A percentile compares a stretch with the other conserved stretches of the same genome.
These are phyloP conservation scores for Endoconidiophora polonica DNA, from an alignment of 2,329 filamentous ascomycete species.

Conservation along the genomic window DNA sequence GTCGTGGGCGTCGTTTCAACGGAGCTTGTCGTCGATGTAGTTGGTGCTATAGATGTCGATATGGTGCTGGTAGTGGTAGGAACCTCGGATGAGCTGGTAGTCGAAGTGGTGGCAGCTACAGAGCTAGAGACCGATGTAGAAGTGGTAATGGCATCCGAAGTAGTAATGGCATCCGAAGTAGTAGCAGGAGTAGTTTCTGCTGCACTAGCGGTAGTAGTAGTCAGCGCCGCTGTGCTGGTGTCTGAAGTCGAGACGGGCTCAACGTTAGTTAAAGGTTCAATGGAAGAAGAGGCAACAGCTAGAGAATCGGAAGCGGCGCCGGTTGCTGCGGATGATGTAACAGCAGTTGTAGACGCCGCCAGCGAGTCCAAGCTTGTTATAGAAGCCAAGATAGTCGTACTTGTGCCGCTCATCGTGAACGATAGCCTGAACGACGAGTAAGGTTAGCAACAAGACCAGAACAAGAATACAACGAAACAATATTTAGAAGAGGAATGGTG, in stretches of 20 bases:
- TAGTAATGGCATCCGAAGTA: neutral
- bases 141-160: neutral
- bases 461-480: neutral
- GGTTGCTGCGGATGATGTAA: slow-evolving; percentile 5
- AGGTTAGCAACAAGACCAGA: neutral
- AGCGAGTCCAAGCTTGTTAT: neutral
- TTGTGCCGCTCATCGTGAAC: neutral
- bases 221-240: neutral
- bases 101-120: neutral
- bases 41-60: slow-evolving; percentile 5
- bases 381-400: neutral
- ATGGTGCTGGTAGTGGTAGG: slow-evolving; percentile 12
- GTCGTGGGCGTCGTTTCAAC: slow-evolving; percentile 2
- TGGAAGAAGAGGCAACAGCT: slow-evolving; percentile 4
- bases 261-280: slow-evolving; percentile 9
- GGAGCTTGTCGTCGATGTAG: slow-evolving; percentile 14
- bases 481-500: neutral
- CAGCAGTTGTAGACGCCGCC: slow-evolving; percentile 7
- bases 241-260: slow-evolving; percentile 14
- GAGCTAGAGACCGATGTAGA: neutral
- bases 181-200: slow-evolving; percentile 14
- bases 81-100: slow-evolving; percentile 8
- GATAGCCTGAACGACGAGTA: neutral
- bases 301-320: slow-evolving; percentile 5
- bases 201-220: slow-evolving; percentile 16